Evolutionary conservation across 768 basidiomycete genomes (phyloP).

Genomic region (Fomitopsis serialis): DNA sequence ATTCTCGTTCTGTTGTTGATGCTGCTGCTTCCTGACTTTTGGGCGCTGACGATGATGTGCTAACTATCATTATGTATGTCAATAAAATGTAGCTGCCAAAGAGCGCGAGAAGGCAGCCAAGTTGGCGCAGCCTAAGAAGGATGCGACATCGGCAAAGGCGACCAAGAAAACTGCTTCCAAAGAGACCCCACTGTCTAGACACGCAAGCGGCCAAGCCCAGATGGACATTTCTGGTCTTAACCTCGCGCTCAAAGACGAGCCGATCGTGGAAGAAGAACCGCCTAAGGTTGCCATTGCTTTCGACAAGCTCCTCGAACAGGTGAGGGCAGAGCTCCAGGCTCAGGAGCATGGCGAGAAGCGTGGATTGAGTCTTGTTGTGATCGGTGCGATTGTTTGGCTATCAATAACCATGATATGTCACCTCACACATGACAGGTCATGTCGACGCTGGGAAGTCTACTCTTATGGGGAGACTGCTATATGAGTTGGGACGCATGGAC

Average conservation of each 20-base stretch:
- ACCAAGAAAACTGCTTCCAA: conserved; percentile 34
- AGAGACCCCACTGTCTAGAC: conserved; percentile 38
- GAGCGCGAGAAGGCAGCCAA: conserved; percentile 76
- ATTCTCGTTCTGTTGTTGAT: conserved; percentile 27
- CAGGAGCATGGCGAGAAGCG: conserved; percentile 53
- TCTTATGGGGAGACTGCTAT: conserved; percentile 89
- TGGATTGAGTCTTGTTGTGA: conserved; percentile 81
- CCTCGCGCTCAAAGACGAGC: conserved; percentile 44
- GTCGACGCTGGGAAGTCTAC: conserved; percentile 99
- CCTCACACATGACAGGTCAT: conserved; percentile 55
- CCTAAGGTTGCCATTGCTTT: conserved; percentile 66
- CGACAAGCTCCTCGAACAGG: conserved; percentile 84
- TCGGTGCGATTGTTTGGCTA: conserved; percentile 49
- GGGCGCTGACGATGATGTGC: conserved; percentile 27
- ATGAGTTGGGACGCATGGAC: conserved; percentile 84
- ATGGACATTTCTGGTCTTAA: conserved; percentile 76
- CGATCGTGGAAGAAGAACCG: conserved; percentile 32
- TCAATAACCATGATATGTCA: neutral
- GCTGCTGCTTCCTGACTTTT: conserved; percentile 21
- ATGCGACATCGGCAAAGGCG: conserved; percentile 12
- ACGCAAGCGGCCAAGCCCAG: conserved; percentile 45
- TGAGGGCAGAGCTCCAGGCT: conserved; percentile 43
- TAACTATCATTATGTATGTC: conserved; percentile 21
- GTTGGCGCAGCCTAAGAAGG: conserved; percentile 40
- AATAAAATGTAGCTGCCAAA: conserved; percentile 56